Evolutionary conservation across 2,329 filamentous ascomycete genomes (phyloP).

Genomic region (Mycosphaerella arachidis): DNA sequence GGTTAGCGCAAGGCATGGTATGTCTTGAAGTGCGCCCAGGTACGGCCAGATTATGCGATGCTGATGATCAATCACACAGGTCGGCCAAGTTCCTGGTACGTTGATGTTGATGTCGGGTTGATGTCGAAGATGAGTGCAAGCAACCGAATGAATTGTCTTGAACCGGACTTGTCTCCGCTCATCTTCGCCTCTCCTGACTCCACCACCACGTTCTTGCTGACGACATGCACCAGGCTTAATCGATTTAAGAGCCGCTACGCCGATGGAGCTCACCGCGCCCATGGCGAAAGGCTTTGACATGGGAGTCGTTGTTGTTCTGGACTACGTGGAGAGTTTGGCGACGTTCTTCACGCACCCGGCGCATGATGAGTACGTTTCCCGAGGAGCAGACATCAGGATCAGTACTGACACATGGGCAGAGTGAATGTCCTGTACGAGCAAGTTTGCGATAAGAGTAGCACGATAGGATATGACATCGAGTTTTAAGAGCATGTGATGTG

Average conservation of each 20-base stretch:
- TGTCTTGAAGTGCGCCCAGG: not conserved
- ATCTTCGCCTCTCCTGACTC: not conserved
- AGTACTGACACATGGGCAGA: not conserved
- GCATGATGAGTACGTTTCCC: not conserved
- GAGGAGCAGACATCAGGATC: not conserved
- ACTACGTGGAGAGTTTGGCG: not conserved
- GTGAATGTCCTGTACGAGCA: not conserved
- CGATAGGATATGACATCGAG: conserved; percentile 1
- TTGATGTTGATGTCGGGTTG: not conserved
- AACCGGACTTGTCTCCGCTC: not conserved
- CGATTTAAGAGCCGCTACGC: not conserved
- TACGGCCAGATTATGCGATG: not conserved
- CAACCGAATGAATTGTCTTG: not conserved
- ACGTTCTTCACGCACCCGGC: not conserved
- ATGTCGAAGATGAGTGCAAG: not conserved
- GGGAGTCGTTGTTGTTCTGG: not conserved
- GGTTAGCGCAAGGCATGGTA: not conserved
- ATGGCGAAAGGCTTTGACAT: not conserved
- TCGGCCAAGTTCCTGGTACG: not conserved
- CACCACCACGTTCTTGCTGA: not conserved
- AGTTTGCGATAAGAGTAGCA: not conserved
- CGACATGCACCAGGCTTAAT: not conserved
- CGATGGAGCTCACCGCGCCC: not conserved
- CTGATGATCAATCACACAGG: not conserved
- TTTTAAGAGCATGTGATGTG: not conserved